These are phyloP conservation scores for Clathrospora elynae DNA, from an alignment of 2,329 filamentous ascomycete genomes.

Conservation along the genomic window DNA sequence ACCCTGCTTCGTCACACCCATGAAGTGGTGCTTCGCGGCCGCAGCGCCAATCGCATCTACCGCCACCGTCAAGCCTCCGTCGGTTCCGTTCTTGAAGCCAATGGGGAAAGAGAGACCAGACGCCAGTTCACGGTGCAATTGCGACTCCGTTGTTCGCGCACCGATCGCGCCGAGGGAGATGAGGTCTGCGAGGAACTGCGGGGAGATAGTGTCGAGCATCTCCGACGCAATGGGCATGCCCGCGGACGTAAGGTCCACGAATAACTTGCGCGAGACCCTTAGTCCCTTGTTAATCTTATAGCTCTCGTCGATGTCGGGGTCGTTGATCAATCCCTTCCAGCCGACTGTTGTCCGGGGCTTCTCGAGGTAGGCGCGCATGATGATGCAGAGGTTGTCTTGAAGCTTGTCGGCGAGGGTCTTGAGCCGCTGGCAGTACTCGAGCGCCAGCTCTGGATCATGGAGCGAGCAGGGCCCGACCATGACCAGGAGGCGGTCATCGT, in stretches of 20 bases:
- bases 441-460: slow-evolving; percentile 85
- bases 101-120: slow-evolving; percentile 96
- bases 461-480: slow-evolving; percentile 96
- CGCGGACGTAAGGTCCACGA: slow-evolving; percentile 81
- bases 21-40: slow-evolving; percentile 89
- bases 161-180: slow-evolving; percentile 96
- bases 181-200: slow-evolving; percentile 94
- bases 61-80: slow-evolving; percentile 86
- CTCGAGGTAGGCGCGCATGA: slow-evolving; percentile 99
- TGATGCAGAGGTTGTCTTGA: slow-evolving; percentile 80
- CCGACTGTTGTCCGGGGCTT: slow-evolving; percentile 98
- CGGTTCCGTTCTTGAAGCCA: slow-evolving; percentile 99
- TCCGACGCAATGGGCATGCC: slow-evolving; percentile 97
- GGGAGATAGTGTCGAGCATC: slow-evolving; percentile 98
- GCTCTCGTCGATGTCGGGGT: slow-evolving; percentile 94
- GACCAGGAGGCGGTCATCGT: slow-evolving; percentile 86
- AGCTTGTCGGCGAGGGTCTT: slow-evolving; percentile 79
- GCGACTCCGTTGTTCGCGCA: slow-evolving; percentile 93
- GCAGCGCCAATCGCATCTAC: slow-evolving; percentile 91
- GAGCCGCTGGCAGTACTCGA: slow-evolving; percentile 85
- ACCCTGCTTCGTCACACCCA: slow-evolving; percentile 98
- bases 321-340: slow-evolving; percentile 99
- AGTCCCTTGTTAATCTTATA: slow-evolving; percentile 99
- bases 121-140: slow-evolving; percentile 93
- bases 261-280: slow-evolving; percentile 87